Evolutionary conservation across 768 basidiomycete genomes (phyloP).

Genomic region (Imleria badia): DNA sequence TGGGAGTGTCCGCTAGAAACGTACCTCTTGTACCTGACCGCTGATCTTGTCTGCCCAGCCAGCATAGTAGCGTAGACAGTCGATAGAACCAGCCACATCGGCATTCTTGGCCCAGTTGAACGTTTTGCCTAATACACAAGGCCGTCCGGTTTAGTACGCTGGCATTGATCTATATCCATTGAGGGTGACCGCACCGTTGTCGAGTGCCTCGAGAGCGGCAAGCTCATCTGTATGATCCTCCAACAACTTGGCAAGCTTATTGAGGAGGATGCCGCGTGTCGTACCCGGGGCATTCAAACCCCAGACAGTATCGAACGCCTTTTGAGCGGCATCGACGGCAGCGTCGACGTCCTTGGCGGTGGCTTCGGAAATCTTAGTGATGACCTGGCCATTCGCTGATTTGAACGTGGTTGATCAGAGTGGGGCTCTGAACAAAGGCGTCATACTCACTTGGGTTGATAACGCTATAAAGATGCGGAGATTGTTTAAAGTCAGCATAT

Average conservation of each 20-base stretch:
- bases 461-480: conserved; percentile 39
- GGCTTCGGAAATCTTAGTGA: conserved; percentile 55
- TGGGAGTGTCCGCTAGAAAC: background rate
- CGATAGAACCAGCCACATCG: conserved; percentile 43
- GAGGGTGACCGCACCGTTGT: conserved; percentile 47
- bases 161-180: background rate
- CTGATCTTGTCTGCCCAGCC: conserved; percentile 89
- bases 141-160: background rate
- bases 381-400: conserved; percentile 61
- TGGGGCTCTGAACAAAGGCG: background rate
- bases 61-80: conserved; percentile 70
- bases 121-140: conserved; percentile 47
- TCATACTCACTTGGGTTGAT: conserved; percentile 50
- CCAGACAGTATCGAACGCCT: conserved; percentile 64
- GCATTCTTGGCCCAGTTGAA: conserved; percentile 45
- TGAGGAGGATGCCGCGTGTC: conserved; percentile 54
- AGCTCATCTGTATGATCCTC: conserved; percentile 61
- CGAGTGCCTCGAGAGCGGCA: conserved; percentile 70
- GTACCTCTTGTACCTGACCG: conserved; percentile 68
- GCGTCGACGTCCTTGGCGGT: conserved; percentile 70
- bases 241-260: conserved; percentile 64
- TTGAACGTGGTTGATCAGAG: background rate
- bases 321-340: conserved; percentile 69
- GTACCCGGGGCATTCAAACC: conserved; percentile 58
- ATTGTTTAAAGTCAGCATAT: background rate